These are phyloP conservation scores for Olyra latifolia DNA, from an alignment of 176 grass and related monocot genomes.

Conservation along the genomic window DNA sequence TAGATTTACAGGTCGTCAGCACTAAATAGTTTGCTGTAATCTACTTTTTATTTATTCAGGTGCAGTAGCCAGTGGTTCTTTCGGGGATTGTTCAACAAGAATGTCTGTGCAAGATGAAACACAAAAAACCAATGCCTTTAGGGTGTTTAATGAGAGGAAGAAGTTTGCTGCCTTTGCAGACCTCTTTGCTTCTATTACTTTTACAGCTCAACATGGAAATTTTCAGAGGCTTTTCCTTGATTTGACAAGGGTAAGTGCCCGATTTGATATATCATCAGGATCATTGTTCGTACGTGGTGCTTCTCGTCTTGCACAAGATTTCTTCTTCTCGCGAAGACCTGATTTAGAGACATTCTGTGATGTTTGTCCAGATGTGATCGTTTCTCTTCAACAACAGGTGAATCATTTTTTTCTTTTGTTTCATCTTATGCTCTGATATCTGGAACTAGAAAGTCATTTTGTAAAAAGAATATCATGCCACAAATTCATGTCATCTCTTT, in stretches of 20 bases:
- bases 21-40: conserved; percentile 19
- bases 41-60: conserved; percentile 48
- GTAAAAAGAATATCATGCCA: not conserved
- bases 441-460: conserved; percentile 12
- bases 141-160: conserved; percentile 47
- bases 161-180: conserved; percentile 64
- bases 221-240: conserved; percentile 91
- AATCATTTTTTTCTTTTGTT: conserved; percentile 21
- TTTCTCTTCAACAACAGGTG: conserved; percentile 96
- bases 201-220: conserved; percentile 81
- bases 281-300: conserved; percentile 71
- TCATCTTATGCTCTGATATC: conserved; percentile 24
- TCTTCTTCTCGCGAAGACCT: conserved; percentile 65
- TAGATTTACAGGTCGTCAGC: not conserved
- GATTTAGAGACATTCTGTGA: conserved; percentile 54
- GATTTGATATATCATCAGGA: conserved; percentile 71
- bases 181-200: conserved; percentile 78
- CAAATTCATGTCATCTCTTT: not conserved
- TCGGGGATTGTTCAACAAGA: conserved; percentile 63
- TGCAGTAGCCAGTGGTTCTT: conserved; percentile 71
- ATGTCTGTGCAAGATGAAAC: conserved; percentile 29
- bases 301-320: conserved; percentile 61
- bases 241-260: conserved; percentile 64
- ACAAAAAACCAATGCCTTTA: conserved; percentile 43
- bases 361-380: conserved; percentile 73